Percentiles rank a stretch among this genome's conserved stretches.
These are phyloP conservation scores for Massariosphaeria phaeospora DNA, from an alignment of 495 filamentous ascomycete genomes.

Conservation along the genomic window DNA sequence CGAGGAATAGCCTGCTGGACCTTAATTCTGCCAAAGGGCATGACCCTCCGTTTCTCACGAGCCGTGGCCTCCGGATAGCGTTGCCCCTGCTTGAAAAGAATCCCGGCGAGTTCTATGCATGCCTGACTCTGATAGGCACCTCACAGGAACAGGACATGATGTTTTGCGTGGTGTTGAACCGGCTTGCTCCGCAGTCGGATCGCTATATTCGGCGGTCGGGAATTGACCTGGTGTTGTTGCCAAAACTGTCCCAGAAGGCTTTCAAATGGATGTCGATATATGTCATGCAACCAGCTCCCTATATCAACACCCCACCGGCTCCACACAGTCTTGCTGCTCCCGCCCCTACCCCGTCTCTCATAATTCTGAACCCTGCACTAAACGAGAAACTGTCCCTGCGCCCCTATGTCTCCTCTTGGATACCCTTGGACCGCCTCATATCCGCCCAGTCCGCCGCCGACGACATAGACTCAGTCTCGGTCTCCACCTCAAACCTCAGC, in stretches of 20 bases:
- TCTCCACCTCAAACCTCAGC: background rate
- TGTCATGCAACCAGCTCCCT: background rate
- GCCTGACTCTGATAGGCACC: background rate
- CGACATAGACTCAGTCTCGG: background rate
- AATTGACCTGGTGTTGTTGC: background rate
- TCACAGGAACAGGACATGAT: background rate
- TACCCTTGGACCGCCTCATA: background rate
- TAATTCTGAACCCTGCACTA: background rate
- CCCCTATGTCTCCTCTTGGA: background rate
- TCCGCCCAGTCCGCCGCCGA: background rate
- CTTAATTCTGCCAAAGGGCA: background rate
- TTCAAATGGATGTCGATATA: conserved; percentile 2
- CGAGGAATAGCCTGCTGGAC: background rate
- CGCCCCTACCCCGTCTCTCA: background rate
- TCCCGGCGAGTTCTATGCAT: background rate
- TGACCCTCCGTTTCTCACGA: conserved; percentile 4
- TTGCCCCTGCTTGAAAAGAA: background rate
- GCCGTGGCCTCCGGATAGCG: conserved; percentile 2
- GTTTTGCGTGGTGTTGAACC: background rate
- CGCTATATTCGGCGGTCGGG: background rate
- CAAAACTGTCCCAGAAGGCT: background rate
- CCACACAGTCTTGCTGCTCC: background rate
- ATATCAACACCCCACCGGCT: background rate
- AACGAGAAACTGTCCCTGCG: background rate
- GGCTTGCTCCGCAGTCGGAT: background rate